These are phyloP conservation scores for Fragaria vesca DNA, from an alignment of 306 rosid genomes.

Conservation along the genomic window DNA sequence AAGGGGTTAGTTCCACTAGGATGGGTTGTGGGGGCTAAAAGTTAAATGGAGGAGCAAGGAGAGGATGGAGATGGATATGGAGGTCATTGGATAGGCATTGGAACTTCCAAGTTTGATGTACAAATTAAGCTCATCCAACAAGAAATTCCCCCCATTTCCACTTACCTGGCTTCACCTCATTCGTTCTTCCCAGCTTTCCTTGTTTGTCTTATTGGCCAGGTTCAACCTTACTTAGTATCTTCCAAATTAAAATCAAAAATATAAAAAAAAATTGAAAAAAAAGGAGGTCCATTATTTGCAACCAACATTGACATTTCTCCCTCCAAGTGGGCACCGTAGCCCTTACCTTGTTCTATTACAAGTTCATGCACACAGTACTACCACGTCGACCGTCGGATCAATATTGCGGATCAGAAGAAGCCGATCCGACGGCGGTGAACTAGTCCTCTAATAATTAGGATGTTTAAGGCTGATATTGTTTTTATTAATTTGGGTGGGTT, in stretches of 20 bases:
- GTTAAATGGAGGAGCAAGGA: constrained; percentile 24
- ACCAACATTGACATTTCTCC: constrained; percentile 54
- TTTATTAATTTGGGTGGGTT: not conserved
- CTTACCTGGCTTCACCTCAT: constrained; percentile 50
- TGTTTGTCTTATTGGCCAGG: constrained; percentile 61
- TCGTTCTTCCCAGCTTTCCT: constrained; percentile 35
- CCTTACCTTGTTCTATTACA: not conserved
- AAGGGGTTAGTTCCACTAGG: constrained; percentile 31
- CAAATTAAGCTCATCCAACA: constrained; percentile 43
- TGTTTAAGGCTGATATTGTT: not conserved
- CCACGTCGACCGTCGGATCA: not conserved
- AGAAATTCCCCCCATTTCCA: constrained; percentile 34
- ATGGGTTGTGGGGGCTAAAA: constrained; percentile 69
- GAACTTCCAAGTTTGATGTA: not conserved
- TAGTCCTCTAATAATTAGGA: not conserved
- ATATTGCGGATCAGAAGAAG: not conserved
- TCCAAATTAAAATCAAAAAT: not conserved
- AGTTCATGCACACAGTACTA: not conserved
- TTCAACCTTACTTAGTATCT: constrained; percentile 43
- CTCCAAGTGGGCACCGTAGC: constrained; percentile 41
- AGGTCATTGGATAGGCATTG: constrained; percentile 43
- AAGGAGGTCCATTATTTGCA: constrained; percentile 23
- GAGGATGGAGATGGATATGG: constrained; percentile 20
- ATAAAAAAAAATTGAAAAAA: not conserved
- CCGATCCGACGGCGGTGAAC: not conserved